Conservation (phyloP, 768 basidiomycete genomes). For the Hemileccinum rubropunctum region DNA sequence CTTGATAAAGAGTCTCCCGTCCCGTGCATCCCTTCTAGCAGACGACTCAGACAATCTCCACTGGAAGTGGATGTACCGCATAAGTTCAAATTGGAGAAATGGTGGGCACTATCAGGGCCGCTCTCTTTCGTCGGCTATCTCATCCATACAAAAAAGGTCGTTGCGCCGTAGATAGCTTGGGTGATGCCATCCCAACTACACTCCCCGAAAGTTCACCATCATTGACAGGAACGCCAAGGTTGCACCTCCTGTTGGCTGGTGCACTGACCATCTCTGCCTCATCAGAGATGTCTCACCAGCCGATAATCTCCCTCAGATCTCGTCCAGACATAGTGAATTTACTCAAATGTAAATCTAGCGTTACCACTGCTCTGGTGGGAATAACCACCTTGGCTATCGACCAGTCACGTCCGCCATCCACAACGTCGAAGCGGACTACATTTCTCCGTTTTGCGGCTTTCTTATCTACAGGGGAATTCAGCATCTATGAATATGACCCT, state of each 20-base stretch:
- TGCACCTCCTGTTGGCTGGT: constrained; percentile 59
- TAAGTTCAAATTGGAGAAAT: constrained; percentile 78
- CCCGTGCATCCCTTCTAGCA: constrained; percentile 36
- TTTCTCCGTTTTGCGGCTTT: constrained; percentile 52
- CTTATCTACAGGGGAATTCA: constrained; percentile 68
- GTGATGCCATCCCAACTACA: neutral
- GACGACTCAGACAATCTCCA: constrained; percentile 38
- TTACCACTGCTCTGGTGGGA: constrained; percentile 29
- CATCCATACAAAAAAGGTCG: constrained; percentile 49
- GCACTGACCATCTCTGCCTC: constrained; percentile 57
- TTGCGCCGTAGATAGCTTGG: constrained; percentile 46
- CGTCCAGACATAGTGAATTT: constrained; percentile 32
- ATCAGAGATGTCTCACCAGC: constrained; percentile 29
- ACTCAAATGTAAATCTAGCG: constrained; percentile 43
- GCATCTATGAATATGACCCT: constrained; percentile 53
- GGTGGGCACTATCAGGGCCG: constrained; percentile 42
- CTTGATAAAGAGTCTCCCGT: constrained; percentile 58
- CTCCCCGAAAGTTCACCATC: constrained; percentile 1
- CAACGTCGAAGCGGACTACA: constrained; percentile 27
- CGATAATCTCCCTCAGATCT: constrained; percentile 21
- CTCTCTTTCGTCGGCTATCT: constrained; percentile 15
- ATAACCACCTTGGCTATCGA: constrained; percentile 73
- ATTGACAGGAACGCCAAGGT: constrained; percentile 2
- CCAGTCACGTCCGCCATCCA: constrained; percentile 58
- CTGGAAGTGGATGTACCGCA: constrained; percentile 88